Evolutionary conservation across 768 basidiomycete genomes (phyloP).

Genomic region (Naganishia vaughanmartiniae): DNA sequence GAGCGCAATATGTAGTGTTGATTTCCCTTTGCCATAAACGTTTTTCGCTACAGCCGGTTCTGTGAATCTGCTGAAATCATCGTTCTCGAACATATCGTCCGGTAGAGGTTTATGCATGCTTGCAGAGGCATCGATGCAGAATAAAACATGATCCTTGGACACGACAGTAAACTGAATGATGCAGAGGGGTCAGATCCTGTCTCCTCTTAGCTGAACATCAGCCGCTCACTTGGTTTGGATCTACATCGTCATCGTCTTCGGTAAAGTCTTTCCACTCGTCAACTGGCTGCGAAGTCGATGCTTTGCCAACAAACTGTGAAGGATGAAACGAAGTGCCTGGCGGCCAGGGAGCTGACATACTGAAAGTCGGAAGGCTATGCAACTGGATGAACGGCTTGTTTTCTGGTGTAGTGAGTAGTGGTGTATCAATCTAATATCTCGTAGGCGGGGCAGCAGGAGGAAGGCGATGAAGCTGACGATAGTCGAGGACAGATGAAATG

Average conservation of each 20-base stretch:
- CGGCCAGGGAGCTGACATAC: constrained; percentile 1
- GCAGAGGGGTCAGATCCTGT: background rate
- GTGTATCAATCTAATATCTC: no score
- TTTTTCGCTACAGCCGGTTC: constrained; percentile 56
- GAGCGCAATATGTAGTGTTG: constrained; percentile 73
- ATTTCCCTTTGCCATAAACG: constrained; percentile 58
- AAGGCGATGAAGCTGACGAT: no score
- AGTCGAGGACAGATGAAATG: no score
- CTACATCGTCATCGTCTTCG: constrained; percentile 25
- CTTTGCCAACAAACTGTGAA: constrained; percentile 11
- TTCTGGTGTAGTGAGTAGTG: no score
- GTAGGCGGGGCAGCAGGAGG: no score
- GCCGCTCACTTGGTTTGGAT: constrained; percentile 18
- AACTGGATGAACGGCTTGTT: no score
- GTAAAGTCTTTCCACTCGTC: constrained; percentile 21
- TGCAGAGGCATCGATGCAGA: constrained; percentile 88
- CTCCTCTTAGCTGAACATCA: background rate
- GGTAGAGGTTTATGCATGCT: constrained; percentile 78
- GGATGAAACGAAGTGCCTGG: constrained; percentile 14
- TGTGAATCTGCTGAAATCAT: constrained; percentile 4
- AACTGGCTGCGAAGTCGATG: background rate
- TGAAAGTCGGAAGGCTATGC: background rate
- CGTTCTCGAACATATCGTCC: constrained; percentile 55
- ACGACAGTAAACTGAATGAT: constrained; percentile 3
- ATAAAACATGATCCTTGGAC: constrained; percentile 73